phyloP scores from a whole-genome alignment of 768 basidiomycete species.

The Termitomyces sp. region DNA sequence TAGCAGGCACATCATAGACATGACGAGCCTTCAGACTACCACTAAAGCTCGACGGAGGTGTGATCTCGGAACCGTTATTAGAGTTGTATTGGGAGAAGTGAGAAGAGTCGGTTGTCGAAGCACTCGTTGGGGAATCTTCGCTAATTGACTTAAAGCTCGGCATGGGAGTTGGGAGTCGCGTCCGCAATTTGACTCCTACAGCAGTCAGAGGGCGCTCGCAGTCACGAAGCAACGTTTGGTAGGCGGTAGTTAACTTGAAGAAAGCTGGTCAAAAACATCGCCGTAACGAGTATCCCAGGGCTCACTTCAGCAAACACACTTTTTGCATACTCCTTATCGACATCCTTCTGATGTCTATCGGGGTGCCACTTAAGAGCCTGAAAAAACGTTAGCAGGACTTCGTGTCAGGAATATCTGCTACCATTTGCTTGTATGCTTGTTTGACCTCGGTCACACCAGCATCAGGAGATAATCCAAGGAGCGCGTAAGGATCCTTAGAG shows the following conservation, averaged over 20 bases:
- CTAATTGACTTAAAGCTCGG: conserved; percentile 16
- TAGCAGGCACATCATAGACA: neutral
- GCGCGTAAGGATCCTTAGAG: conserved; percentile 34
- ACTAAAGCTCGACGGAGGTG: conserved; percentile 25
- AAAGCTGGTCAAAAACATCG: neutral
- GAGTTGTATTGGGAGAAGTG: conserved; percentile 20
- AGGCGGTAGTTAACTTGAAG: conserved; percentile 50
- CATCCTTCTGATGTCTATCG: conserved; percentile 55
- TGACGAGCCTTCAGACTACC: conserved; percentile 16
- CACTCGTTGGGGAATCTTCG: conserved; percentile 17
- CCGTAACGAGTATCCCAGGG: neutral
- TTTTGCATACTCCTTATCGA: conserved; percentile 48
- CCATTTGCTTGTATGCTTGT: conserved; percentile 60
- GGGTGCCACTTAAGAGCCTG: conserved; percentile 67
- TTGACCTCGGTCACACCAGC: conserved; percentile 38
- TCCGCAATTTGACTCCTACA: conserved; percentile 5
- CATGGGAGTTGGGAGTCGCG: conserved; percentile 10
- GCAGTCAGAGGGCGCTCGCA: conserved; percentile 17
- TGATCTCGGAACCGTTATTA: conserved; percentile 25
- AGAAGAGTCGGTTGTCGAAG: conserved; percentile 23
- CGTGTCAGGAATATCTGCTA: conserved; percentile 28
- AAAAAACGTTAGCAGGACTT: conserved; percentile 11
- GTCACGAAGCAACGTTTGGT: conserved; percentile 48
- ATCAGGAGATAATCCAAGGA: conserved; percentile 41
- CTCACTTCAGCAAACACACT: conserved; percentile 57